Percentiles rank a stretch among this genome's conserved stretches.
These are phyloP conservation scores for Inonotus hispidus DNA, from an alignment of 1,284 basidiomycete genomes.

Conservation along the genomic window DNA sequence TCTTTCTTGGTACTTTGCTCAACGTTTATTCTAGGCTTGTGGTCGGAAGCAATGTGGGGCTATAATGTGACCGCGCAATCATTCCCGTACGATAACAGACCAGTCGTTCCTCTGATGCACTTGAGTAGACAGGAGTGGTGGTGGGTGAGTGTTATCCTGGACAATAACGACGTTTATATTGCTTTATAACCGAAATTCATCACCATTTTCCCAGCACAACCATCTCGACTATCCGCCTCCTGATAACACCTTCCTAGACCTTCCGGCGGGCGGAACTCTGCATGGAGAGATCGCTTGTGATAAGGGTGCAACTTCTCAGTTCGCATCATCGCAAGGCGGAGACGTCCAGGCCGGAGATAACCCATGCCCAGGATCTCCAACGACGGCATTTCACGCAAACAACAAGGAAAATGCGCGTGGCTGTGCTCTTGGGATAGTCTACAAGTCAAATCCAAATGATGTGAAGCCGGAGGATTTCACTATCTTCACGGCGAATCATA, in stretches of 20 bases:
- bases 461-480: conserved; percentile 63
- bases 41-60: conserved; percentile 37
- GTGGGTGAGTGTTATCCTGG: conserved; percentile 35
- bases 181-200: background rate
- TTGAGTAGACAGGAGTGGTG: conserved; percentile 62
- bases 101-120: conserved; percentile 49
- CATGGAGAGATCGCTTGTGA: conserved; percentile 51
- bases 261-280: conserved; percentile 47
- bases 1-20: background rate
- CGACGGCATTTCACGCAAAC: conserved; percentile 46
- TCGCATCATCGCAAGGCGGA: conserved; percentile 43
- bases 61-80: conserved; percentile 52
- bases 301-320: conserved; percentile 51
- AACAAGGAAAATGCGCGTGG: conserved; percentile 52
- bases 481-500: conserved; percentile 70
- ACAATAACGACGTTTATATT: background rate
- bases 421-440: conserved; percentile 65
- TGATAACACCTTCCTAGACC: conserved; percentile 46
- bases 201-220: conserved; percentile 36
- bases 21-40: conserved; percentile 26
- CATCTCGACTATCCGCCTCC: conserved; percentile 53
- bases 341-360: conserved; percentile 42
- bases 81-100: conserved; percentile 50
- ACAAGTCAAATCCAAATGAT: conserved; percentile 49
- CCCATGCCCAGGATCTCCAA: conserved; percentile 43